Base-by-base conservation (phyloP, 176 grass and related monocot species). In the Microstegium vimineum region DNA sequence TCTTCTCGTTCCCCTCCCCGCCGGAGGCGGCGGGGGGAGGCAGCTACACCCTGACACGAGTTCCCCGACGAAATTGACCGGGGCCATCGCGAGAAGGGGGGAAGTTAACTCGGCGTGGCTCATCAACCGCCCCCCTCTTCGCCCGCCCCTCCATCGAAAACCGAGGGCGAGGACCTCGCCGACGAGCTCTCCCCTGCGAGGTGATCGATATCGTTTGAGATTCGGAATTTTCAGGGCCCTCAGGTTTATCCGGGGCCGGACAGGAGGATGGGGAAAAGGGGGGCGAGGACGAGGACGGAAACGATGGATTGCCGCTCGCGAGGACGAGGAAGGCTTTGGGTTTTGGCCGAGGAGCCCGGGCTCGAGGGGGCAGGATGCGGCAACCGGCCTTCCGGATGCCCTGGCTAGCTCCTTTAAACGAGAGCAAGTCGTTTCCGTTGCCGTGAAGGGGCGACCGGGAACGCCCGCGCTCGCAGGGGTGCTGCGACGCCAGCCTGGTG, bases 371-470 rank as follows among this genome's bases (percentile, higher is more conserved):
- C 30, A 91, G 88, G 46, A 42, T 82, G 8, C 90, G 88, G 35
- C 79, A 91, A 60, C 92, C 92, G 42, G 84, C 86, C 10, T 98
- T 98, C 78, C 91, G 86, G 42, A 94, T 98, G 95, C 90, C 27
- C 84, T 98, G 31, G 95, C 95, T 1, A 98, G 67, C 92, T 98
- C 75, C 92, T 98, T 30, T n/a, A n/a, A 92, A 98, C 40, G 95
- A 98, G 79, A 98, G 95, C 84, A 94, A 83, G 87, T 98, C 31
- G 92, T 94, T 7, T 92, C 95, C 8, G 86, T 97, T 28, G 89
- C 92, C 1, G 90, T 97, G 69, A n/a, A 90, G 90, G 1, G 95
- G 95, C 63, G 95, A 98, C 77, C 90, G 80, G 81, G 95, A n/a
- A 98, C 62, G 92, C n/a, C 93, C 36, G 81, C 84, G 20, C 91